Evolutionary conservation across 768 basidiomycete genomes (phyloP).

Genomic region (Suillus decipiens): DNA sequence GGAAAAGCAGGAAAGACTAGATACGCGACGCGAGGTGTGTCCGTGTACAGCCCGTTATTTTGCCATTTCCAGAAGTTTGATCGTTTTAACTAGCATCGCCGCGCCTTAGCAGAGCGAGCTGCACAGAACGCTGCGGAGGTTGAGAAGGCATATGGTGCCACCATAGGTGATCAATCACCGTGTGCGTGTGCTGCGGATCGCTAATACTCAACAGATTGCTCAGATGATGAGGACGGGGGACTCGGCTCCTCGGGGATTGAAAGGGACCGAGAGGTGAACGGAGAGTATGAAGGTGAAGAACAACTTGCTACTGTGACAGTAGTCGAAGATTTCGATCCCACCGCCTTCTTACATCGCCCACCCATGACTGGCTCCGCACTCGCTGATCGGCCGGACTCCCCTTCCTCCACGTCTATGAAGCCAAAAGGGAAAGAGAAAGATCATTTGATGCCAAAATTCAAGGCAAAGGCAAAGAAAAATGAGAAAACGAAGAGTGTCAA

Average conservation of each 20-base stretch:
- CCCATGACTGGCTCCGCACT: conserved; percentile 15
- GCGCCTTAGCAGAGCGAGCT: conserved; percentile 76
- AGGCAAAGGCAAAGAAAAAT: conserved; percentile 27
- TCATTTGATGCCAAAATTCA: conserved; percentile 24
- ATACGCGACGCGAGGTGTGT: conserved; percentile 77
- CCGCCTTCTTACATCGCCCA: conserved; percentile 54
- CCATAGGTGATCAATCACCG: conserved; percentile 38
- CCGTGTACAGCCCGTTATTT: conserved; percentile 15
- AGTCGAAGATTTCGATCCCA: conserved; percentile 87
- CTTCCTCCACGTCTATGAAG: conserved; percentile 1
- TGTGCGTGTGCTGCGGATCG: conserved; percentile 9
- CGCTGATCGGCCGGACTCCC: neutral
- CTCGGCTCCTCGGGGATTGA: conserved; percentile 40
- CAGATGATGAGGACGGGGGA: conserved; percentile 47
- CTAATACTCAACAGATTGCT: conserved; percentile 19
- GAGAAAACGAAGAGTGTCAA: conserved; percentile 46
- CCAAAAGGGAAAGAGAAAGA: conserved; percentile 19
- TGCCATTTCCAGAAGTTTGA: conserved; percentile 17
- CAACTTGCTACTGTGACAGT: conserved; percentile 88
- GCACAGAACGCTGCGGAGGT: conserved; percentile 74
- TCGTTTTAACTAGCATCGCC: conserved; percentile 60
- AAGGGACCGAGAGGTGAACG: conserved; percentile 45
- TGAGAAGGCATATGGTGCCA: conserved; percentile 69
- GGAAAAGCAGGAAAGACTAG: conserved; percentile 74
- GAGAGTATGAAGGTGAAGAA: conserved; percentile 83